phyloP scores from a whole-genome alignment of 192 early-diverging fungal genomes.

The Linderina pennispora region DNA sequence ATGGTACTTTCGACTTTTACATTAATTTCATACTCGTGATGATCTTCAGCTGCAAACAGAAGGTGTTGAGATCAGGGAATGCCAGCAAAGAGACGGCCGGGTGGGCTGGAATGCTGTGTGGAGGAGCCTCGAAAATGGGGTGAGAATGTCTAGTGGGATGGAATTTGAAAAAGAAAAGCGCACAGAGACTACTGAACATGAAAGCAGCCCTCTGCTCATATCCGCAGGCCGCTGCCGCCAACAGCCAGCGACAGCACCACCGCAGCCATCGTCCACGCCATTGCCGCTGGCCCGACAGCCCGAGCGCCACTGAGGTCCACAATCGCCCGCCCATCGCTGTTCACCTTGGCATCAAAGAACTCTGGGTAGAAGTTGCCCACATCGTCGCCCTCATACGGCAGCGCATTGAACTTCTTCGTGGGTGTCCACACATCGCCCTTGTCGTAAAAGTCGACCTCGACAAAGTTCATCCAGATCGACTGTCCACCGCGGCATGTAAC shows the following conservation, averaged over 20 bases:
- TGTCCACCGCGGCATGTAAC: conserved; percentile 35
- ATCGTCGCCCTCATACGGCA: conserved; percentile 23
- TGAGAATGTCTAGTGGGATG: no score
- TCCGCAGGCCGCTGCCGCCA: neutral
- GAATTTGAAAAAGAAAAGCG: neutral
- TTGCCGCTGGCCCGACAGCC: neutral
- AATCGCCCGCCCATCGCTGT: neutral
- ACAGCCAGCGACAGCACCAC: neutral
- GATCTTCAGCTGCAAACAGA: no score
- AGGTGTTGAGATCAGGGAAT: no score
- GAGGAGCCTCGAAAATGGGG: no score
- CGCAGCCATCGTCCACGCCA: no score
- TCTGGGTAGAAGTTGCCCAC: conserved; percentile 29
- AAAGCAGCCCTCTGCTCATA: neutral
- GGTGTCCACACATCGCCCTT: conserved; percentile 37
- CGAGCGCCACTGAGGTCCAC: neutral
- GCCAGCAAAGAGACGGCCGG: no score
- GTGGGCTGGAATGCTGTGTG: no score
- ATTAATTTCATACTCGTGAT: no score
- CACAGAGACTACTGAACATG: neutral
- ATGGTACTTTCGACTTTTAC: no score
- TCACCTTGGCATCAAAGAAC: conserved; percentile 22
- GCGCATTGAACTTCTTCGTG: conserved; percentile 29
- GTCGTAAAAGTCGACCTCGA: conserved; percentile 46
- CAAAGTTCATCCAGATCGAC: conserved; percentile 47